Evolutionary conservation across 2,329 filamentous ascomycete species (phyloP), one percentile per base, ranked within the genome.

Genomic region (Trichophyton schoenleinii): DNA sequence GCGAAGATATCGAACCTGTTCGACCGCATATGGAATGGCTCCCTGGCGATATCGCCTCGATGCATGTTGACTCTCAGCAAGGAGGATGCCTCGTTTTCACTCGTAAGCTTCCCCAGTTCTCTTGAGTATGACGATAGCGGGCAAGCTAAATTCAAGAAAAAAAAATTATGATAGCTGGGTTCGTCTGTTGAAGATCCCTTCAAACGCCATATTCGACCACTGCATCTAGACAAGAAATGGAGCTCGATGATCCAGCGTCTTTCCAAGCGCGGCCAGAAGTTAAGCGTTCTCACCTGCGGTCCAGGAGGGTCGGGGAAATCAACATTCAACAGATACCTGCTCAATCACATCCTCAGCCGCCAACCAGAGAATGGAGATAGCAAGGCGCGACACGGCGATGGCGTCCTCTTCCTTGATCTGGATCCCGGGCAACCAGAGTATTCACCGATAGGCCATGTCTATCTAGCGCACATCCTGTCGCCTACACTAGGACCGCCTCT

Each of bases 361-460:
- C 63, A 71, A 58, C 64, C 69, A 3, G 71, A 73, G 49, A 68
- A 73, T 49, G 68, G 62, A 34, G 66, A 65, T 20, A 67, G 70
- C 53, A 64, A 60, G 57, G 70, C 70, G 59, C 68, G 1, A 38
- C 34, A 71, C 28, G 71, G 70, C 28, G 71, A 75, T 60, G 75
- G 75, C 3, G 77, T 81, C 25, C 79, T 78, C 60, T 81, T 81
- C 63, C 72, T 86, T 15, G 83, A 86, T 64, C 73, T 86, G 2
- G 83, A 86, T 64, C 78, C 81, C 5, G 78, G 77, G 6, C 80
- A 83, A 65, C 82, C 83, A 9, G 83, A 85, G 67, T 84, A 83
- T 65, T 78, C 78, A 1, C 76, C 82, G 5, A 80, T 81, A 63
- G 83, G 83, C 1, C 80, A 83, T 60, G 71, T 86, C 11, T 84